Evolutionary conservation across 2,329 filamentous ascomycete genomes (phyloP).

Genomic region (Beauveria medogensis): DNA sequence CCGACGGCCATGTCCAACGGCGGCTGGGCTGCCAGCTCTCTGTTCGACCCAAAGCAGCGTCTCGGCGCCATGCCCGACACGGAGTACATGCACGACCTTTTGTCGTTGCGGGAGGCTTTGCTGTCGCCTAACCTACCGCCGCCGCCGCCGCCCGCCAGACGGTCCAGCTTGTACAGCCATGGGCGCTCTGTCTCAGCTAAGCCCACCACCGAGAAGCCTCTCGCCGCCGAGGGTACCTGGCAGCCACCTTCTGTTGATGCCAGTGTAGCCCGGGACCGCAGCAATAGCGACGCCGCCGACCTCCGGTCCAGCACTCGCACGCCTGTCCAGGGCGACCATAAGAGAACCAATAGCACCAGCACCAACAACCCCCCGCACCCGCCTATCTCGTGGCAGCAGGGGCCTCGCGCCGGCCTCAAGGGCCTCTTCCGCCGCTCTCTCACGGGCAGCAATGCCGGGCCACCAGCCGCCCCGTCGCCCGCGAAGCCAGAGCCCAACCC

Average conservation of each 20-base stretch:
- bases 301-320: constrained; percentile 3
- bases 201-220: constrained; percentile 11
- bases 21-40: constrained; percentile 40
- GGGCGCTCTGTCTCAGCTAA: constrained; percentile 26
- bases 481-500: background rate
- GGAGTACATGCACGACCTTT: constrained; percentile 38
- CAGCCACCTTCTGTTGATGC: constrained; percentile 15
- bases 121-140: constrained; percentile 33
- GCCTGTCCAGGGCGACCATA: constrained; percentile 21
- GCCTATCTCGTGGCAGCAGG: constrained; percentile 37
- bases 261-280: constrained; percentile 12
- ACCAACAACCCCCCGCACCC: constrained; percentile 30
- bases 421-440: constrained; percentile 44
- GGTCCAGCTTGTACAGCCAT: constrained; percentile 45
- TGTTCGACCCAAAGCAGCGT: constrained; percentile 32
- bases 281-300: constrained; percentile 10
- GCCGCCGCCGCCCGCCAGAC: constrained; percentile 41
- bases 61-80: constrained; percentile 20
- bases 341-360: constrained; percentile 23
- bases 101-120: constrained; percentile 32
- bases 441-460: constrained; percentile 26
- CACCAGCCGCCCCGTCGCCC: background rate
- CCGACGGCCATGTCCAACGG: constrained; percentile 29
- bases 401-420: constrained; percentile 38
- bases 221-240: constrained; percentile 5